Percentiles rank a stretch among this genome's conserved stretches.
Conservation (phyloP, 176 grass and related monocot genomes). For the Phoenix dactylifera region DNA sequence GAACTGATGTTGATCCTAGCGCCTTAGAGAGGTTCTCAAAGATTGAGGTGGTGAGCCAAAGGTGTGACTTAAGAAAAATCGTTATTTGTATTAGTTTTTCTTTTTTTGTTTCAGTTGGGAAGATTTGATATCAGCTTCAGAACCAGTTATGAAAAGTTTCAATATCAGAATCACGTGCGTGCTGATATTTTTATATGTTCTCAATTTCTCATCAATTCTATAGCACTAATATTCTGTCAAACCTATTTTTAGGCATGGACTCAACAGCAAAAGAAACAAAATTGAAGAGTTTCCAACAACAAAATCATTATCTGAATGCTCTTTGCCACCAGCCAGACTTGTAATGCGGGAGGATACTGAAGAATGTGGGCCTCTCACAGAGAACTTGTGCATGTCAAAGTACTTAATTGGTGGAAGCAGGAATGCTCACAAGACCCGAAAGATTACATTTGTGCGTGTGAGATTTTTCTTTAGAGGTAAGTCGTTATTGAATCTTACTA, state of each 20-base stretch:
- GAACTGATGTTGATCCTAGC: slow-evolving; percentile 18
- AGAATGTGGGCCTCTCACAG: slow-evolving; percentile 13
- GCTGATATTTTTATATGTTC: no score
- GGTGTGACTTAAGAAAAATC: slow-evolving; percentile 18
- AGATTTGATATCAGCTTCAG: no score
- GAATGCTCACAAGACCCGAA: slow-evolving; percentile 12
- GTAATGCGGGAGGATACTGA: slow-evolving; percentile 14
- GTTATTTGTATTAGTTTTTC: no score
- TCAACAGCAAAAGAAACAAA: slow-evolving; percentile 20
- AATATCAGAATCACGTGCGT: no score
- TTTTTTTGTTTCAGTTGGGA: no score
- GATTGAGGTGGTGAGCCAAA: slow-evolving; percentile 32
- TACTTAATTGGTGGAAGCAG: slow-evolving; percentile 4
- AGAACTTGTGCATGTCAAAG: slow-evolving; percentile 9
- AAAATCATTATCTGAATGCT: slow-evolving; percentile 1
- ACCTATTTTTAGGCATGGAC: slow-evolving; percentile 29
- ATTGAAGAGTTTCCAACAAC: slow-evolving; percentile 14
- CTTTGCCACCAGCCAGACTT: slow-evolving; percentile 14
- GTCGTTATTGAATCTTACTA: not conserved
- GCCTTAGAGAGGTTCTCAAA: slow-evolving; percentile 35
- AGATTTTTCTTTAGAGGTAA: slow-evolving; percentile 29
- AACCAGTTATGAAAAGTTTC: no score
- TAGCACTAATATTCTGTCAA: not conserved
- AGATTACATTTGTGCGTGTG: slow-evolving; percentile 30
- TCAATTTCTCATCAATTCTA: no score